Evolutionary conservation across 164 flowering plant species (phyloP), one percentile per base, ranked within the genome.

Genomic region (Vitis rupestris): DNA sequence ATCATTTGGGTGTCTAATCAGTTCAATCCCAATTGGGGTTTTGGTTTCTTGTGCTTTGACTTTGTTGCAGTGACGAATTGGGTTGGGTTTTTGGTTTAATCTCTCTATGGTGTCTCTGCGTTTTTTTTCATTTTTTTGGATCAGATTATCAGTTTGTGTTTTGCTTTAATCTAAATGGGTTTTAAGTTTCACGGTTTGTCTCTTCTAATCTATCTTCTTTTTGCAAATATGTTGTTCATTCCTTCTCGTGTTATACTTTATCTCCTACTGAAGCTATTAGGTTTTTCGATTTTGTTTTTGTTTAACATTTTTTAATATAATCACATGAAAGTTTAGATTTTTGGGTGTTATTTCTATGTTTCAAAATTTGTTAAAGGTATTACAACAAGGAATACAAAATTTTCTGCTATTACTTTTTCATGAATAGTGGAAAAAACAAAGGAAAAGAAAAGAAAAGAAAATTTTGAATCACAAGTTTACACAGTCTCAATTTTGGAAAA

Each of bases 1-100:
- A 27, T 61, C 31, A 64, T 62, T 50, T 58, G 19, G 12, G 59
- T 65, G 48, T 62, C n/a, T 61, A 50, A 61, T 61, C 19, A 49
- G 48, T 10, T 59, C 10, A 64, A 56, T 63, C 12, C 50, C 58
- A 72, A 51, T 37, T 49, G 50, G 71, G 56, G 74, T 44, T 56
- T 56, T 67, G 19, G 37, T 30, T 52, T 50, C 9, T 16, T 50
- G 50, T 29, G 37, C 8, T 9, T 50, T 61, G 59, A 23, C 60
- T 61, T 1, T 68, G 10, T 9, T 49, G 1, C 1, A 1, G 10
- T n/a, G 19, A n/a, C 30, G 23, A 17, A 9, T 64, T 59, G 10
- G 55, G 30, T 11, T 53, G 31, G 49, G 23, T 55, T 62, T 10
- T 19, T 67, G 61, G 57, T 12, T 56, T 31, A 31, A 31, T 56